phyloP scores from a whole-genome alignment of 345 rosid genomes.

The Salix koriyanagi region DNA sequence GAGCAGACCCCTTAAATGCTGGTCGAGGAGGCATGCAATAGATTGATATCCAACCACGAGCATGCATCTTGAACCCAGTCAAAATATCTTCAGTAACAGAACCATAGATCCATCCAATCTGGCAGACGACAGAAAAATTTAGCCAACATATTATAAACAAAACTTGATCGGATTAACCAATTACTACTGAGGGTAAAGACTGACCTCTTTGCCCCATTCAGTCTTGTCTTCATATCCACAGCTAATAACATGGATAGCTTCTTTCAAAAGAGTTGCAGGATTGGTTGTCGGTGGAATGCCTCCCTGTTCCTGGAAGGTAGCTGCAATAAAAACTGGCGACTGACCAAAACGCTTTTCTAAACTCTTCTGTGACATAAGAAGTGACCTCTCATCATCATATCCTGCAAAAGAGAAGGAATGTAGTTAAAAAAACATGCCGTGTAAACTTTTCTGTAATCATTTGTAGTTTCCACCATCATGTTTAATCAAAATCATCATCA shows the following conservation, averaged over 20 bases:
- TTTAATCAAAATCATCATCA: slow-evolving; percentile 5
- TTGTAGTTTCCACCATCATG: not conserved
- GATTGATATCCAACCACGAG: slow-evolving; percentile 97
- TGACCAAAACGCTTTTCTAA: slow-evolving; percentile 99
- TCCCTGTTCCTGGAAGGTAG: slow-evolving; percentile 97
- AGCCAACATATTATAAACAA: not conserved
- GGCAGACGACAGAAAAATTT: slow-evolving; percentile 11
- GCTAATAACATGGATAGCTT: slow-evolving; percentile 98
- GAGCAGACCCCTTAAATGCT: slow-evolving; percentile 98
- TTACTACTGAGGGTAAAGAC: not conserved
- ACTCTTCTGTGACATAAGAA: slow-evolving; percentile 96
- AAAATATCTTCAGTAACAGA: slow-evolving; percentile 99
- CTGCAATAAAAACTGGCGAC: slow-evolving; percentile 95
- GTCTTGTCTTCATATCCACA: slow-evolving; percentile 99
- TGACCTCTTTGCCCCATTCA: slow-evolving; percentile 99
- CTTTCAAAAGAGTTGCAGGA: slow-evolving; percentile 90
- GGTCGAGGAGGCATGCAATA: slow-evolving; percentile 99
- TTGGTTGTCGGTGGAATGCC: slow-evolving; percentile 95
- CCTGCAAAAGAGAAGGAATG: slow-evolving; percentile 48
- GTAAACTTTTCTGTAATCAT: not conserved
- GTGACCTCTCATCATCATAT: slow-evolving; percentile 96
- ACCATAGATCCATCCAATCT: slow-evolving; percentile 99
- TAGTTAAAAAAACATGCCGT: not conserved
- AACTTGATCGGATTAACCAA: not conserved
- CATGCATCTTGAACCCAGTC: slow-evolving; percentile 99